Conservation (phyloP, 228 moss, liverwort and hornwort species). For the Sphagnum magellanicum region DNA sequence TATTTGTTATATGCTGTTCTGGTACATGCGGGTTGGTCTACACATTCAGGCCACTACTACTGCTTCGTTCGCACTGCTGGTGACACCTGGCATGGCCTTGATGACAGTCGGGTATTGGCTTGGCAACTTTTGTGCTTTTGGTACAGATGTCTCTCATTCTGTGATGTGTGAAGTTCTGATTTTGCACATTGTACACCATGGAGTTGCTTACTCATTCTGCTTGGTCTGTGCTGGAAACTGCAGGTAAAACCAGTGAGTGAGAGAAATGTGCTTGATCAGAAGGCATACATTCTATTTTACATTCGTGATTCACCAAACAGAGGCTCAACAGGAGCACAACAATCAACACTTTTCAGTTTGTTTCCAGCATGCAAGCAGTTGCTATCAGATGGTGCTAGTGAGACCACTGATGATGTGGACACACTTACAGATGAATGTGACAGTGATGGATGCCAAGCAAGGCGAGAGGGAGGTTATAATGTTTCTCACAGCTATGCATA, state of each 20-base stretch:
- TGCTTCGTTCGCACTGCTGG: slow-evolving; percentile 91
- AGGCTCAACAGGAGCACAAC: slow-evolving; percentile 16
- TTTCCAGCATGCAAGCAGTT: slow-evolving; percentile 41
- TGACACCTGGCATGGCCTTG: slow-evolving; percentile 97
- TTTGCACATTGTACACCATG: too few relatives aligned
- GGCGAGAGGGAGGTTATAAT: too few relatives aligned
- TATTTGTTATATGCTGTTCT: slow-evolving; percentile 89
- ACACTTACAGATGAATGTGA: slow-evolving; percentile 38
- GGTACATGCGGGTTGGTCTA: slow-evolving; percentile 96
- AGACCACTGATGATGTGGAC: slow-evolving; percentile 39
- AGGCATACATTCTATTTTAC: slow-evolving; percentile 95
- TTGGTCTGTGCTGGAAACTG: neutral
- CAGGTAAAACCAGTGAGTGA: slow-evolving; percentile 98
- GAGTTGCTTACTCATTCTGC: too few relatives aligned
- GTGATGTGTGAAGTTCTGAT: too few relatives aligned
- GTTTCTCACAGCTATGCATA: too few relatives aligned
- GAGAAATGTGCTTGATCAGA: slow-evolving; percentile 83
- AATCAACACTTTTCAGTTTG: slow-evolving; percentile 19
- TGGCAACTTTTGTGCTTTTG: too few relatives aligned
- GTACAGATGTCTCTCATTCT: slow-evolving; percentile 13
- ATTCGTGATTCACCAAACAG: slow-evolving; percentile 52
- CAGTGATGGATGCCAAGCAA: slow-evolving; percentile 10
- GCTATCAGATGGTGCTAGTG: slow-evolving; percentile 51
- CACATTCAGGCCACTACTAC: slow-evolving; percentile 96
- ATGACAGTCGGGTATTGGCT: slow-evolving; percentile 67